A percentile compares a stretch with the other conserved stretches of the same genome.
These are phyloP conservation scores for Kazachstania sp. DNA, from an alignment of 1,139 yeast species.

Conservation along the genomic window DNA sequence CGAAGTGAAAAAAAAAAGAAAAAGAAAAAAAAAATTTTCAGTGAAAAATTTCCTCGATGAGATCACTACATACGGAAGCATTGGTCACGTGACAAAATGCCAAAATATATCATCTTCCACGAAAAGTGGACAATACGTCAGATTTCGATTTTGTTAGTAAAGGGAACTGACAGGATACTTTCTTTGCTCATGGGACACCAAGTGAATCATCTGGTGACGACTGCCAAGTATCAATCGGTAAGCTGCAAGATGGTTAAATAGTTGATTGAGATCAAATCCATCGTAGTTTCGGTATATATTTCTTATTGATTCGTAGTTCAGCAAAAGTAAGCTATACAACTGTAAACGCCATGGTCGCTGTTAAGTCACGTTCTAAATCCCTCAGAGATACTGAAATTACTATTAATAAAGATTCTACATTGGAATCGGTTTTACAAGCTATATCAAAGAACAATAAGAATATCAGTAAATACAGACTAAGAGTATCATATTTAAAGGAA, in stretches of 20 bases:
- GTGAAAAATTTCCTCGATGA: neutral
- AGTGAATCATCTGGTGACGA: no score
- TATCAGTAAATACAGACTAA: constrained; percentile 38
- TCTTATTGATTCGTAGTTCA: no score
- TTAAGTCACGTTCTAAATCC: constrained; percentile 45
- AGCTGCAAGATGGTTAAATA: no score
- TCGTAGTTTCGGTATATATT: no score
- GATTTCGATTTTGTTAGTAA: no score
- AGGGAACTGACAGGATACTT: no score
- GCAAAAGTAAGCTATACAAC: no score
- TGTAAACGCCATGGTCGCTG: constrained; percentile 29
- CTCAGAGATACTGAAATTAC: constrained; percentile 37
- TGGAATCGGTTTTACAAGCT: constrained; percentile 32
- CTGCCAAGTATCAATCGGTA: no score
- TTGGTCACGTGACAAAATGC: neutral
- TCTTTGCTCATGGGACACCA: no score
- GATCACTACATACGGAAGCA: neutral
- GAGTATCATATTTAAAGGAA: constrained; percentile 31
- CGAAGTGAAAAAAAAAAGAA: neutral
- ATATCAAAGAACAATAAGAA: constrained; percentile 40
- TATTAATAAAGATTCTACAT: constrained; percentile 30
- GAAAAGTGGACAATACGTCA: neutral
- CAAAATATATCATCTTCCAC: neutral
- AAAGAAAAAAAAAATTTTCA: neutral
- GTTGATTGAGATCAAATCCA: no score